Evolutionary conservation across 805 yeast genomes (phyloP).

Genomic region (Nakazawaea ishiwadae): DNA sequence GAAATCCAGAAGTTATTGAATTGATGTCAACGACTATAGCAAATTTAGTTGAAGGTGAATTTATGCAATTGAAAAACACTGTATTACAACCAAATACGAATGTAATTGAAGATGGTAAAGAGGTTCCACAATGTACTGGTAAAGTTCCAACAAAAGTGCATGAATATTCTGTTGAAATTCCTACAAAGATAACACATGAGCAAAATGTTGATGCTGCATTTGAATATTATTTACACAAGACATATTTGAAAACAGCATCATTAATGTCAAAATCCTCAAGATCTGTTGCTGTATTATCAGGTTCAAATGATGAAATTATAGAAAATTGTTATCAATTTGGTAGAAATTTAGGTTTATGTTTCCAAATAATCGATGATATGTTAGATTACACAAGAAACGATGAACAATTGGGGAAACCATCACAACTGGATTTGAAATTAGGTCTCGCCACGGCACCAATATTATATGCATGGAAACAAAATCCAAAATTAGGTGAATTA

Average conservation of each 20-base stretch:
- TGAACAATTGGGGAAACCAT: conserved; percentile 85
- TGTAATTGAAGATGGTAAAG: conserved; percentile 41
- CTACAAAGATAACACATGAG: conserved; percentile 41
- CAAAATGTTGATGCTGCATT: conserved; percentile 82
- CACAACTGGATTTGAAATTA: conserved; percentile 89
- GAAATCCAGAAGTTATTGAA: conserved; percentile 98
- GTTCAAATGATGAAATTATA: conserved; percentile 68
- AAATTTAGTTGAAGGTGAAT: conserved; percentile 95
- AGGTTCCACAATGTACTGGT: conserved; percentile 57
- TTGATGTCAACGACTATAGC: conserved; percentile 94
- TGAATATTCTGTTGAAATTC: conserved; percentile 44
- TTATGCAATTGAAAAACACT: conserved; percentile 96
- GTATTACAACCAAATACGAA: conserved; percentile 52
- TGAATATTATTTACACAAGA: conserved; percentile 91
- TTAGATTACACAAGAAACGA: conserved; percentile 91
- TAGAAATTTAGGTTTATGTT: conserved; percentile 87
- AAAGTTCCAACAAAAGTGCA: conserved; percentile 55
- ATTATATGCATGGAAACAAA: conserved; percentile 86
- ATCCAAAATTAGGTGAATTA: conserved; percentile 78
- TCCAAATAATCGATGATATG: conserved; percentile 95
- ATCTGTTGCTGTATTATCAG: conserved; percentile 89
- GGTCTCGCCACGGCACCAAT: conserved; percentile 98
- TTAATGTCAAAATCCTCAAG: conserved; percentile 91
- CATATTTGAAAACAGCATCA: conserved; percentile 92
- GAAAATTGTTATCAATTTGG: conserved; percentile 91